phyloP scores from a whole-genome alignment of 2,329 filamentous ascomycete species.

The Rugonectria rugulosa region DNA sequence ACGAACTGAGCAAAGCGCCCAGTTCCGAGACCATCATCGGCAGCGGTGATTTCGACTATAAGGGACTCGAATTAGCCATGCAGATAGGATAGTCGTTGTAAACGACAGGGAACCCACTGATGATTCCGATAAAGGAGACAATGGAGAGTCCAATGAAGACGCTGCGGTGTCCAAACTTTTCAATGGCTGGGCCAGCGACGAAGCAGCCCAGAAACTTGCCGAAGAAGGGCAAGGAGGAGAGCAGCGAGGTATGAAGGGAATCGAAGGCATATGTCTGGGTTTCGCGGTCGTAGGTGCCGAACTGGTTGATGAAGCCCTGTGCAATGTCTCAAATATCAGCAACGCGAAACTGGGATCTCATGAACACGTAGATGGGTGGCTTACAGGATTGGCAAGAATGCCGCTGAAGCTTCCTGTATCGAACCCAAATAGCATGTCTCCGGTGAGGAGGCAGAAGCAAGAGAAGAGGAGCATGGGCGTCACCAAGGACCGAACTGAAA shows the following conservation, averaged over 20 bases:
- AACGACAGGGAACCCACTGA: background rate
- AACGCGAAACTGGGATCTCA: background rate
- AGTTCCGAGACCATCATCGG: background rate
- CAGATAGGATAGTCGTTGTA: too few species aligned
- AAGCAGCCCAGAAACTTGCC: constrained; percentile 16
- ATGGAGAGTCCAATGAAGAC: constrained; percentile 11
- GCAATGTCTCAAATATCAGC: background rate
- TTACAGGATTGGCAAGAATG: constrained; percentile 13
- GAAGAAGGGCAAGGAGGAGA: constrained; percentile 15
- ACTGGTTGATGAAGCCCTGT: constrained; percentile 4
- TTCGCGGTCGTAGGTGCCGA: background rate
- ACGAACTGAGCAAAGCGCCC: constrained; percentile 16
- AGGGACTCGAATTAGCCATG: background rate
- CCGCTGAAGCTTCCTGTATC: constrained; percentile 10
- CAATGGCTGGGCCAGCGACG: constrained; percentile 14
- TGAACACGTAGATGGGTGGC: background rate
- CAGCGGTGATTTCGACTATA: constrained; percentile 1
- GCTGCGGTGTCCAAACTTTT: constrained; percentile 9
- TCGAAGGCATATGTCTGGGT: background rate
- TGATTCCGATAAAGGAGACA: constrained; percentile 11
- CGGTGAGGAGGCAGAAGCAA: constrained; percentile 15
- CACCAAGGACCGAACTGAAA: constrained; percentile 6
- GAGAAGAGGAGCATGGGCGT: constrained; percentile 17
- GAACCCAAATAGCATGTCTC: constrained; percentile 18
- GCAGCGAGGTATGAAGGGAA: background rate